Conservation (phyloP, 2,329 filamentous ascomycete genomes). For the Trichoderma citrinoviride region DNA sequence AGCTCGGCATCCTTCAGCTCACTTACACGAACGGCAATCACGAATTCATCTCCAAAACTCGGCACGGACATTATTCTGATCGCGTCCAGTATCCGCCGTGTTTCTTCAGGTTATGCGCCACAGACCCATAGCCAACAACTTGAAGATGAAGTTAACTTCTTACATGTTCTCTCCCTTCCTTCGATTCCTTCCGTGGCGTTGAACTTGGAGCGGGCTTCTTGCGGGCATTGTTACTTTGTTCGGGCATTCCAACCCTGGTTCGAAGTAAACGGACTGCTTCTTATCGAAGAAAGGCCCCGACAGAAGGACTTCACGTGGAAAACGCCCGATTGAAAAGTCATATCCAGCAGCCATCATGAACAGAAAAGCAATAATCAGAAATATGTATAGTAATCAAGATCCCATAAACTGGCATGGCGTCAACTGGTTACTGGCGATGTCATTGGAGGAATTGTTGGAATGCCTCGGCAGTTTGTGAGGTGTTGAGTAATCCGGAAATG, state of each 20-base stretch:
- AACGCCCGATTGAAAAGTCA: background rate
- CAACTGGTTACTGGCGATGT: background rate
- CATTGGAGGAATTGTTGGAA: background rate
- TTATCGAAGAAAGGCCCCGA: background rate
- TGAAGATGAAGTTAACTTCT: background rate
- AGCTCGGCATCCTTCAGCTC: background rate
- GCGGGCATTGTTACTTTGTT: background rate
- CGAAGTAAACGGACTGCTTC: background rate
- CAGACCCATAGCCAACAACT: background rate
- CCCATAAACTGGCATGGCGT: background rate
- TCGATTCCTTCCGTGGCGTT: background rate
- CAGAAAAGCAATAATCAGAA: background rate
- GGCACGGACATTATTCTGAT: background rate
- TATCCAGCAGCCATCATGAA: background rate
- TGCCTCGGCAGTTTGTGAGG: background rate
- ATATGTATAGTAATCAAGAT: slow-evolving; percentile 9
- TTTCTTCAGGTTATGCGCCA: background rate
- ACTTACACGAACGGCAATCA: background rate
- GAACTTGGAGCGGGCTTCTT: background rate
- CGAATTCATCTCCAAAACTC: background rate
- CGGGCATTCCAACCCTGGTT: background rate
- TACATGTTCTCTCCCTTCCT: background rate
- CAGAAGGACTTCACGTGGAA: background rate
- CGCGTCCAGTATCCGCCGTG: background rate
- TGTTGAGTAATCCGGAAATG: slow-evolving; percentile 9